Evolutionary conservation across 2,329 filamentous ascomycete genomes (phyloP), one percentile per base, ranked within the genome.

Genomic region (Coniochaeta pulveracea): DNA sequence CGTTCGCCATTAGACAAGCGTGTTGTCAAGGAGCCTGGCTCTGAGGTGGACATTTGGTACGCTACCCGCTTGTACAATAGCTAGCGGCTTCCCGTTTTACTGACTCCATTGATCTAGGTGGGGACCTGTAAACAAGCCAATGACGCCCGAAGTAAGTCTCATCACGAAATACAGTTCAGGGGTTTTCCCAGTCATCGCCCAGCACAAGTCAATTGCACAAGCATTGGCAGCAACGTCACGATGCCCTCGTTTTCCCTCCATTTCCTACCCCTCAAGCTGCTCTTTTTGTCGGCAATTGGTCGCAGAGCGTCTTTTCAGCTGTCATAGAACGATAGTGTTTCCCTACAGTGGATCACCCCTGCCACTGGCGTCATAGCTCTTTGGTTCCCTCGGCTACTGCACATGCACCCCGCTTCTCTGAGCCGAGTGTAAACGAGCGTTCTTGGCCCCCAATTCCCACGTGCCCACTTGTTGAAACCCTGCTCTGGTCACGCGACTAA

Each of bases 61-160:
- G 64, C 51, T 21, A 33, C 9, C 23, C 22, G 36, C 24, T 26
- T 16, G 33, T 33, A 10, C 31, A 19, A 19, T 34, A 18, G 22
- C 19, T 11, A 15, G 19, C 4, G 8, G 14, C 16, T 35, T 27
- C 37, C 43, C 19, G 44, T 37, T 24, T 34, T 10, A 19, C 16
- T 35, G 21, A 32, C 19, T 19, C 19, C 28, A 22, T 4, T 4
- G n/a, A 10, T 5, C n/a, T 38, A 69, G 65, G 64, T 96, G 91
- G 91, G 91, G 91, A 52, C 89, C 91, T 36, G 91, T 98, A 48
- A 98, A 98, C 74, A 96, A 96, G 76, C 84, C 89, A 56, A 98
- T 98, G 91, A 80, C 76, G 47, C 76, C 86, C 50, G 88, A 96
- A 61, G 91, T 96, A 80, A 77, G 84, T 66, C 29, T 21, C 17